These are phyloP conservation scores for Boehmeria nivea DNA, from an alignment of 306 rosid species.

Conservation along the genomic window DNA sequence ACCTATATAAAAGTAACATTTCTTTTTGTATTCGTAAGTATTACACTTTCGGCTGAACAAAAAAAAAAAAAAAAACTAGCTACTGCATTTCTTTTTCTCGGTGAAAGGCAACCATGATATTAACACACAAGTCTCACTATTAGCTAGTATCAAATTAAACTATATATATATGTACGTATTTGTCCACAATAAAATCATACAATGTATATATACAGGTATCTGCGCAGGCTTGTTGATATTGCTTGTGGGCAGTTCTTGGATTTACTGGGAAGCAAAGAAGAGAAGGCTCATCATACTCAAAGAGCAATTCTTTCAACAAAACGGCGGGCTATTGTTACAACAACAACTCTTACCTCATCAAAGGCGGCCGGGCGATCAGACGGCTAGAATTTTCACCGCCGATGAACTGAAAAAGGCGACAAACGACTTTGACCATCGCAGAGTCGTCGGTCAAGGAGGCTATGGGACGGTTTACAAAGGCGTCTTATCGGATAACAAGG, in stretches of 20 bases:
- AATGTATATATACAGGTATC: too few relatives aligned
- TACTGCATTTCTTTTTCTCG: too few relatives aligned
- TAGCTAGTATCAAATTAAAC: too few relatives aligned
- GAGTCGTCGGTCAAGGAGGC: conserved; percentile 24
- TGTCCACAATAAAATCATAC: too few relatives aligned
- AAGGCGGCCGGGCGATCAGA: not conserved
- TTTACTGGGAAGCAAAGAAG: conserved; percentile 9
- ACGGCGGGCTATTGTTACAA: conserved; percentile 19
- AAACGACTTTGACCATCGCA: conserved; percentile 2
- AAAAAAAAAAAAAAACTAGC: too few relatives aligned
- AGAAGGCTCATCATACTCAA: conserved; percentile 1
- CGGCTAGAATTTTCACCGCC: conserved; percentile 9
- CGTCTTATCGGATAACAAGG: not conserved
- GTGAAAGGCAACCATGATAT: too few relatives aligned
- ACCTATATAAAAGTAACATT: too few relatives aligned
- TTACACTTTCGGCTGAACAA: too few relatives aligned
- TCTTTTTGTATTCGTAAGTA: too few relatives aligned
- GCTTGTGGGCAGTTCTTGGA: conserved; percentile 4
- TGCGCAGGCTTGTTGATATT: conserved; percentile 5
- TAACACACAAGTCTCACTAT: too few relatives aligned
- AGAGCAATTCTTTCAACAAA: conserved; percentile 15
- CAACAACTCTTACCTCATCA: conserved; percentile 10
- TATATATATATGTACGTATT: too few relatives aligned
- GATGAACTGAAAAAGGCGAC: conserved; percentile 21
- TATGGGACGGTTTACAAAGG: conserved; percentile 26